Evolutionary conservation across 768 basidiomycete species (phyloP).

Genomic region (Tephrocybe rancida): DNA sequence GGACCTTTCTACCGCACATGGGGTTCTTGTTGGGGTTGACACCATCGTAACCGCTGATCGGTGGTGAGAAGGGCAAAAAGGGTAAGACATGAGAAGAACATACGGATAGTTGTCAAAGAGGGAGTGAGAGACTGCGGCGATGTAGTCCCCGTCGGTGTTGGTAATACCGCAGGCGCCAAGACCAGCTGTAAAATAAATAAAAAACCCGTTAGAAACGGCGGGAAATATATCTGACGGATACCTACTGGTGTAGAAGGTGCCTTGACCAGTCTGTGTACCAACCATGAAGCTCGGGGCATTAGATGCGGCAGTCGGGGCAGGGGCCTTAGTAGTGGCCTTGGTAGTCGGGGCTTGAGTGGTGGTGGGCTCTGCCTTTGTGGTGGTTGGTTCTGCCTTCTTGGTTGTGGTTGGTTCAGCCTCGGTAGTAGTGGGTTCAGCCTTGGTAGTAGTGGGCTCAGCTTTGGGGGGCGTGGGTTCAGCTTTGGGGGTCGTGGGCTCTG

Average conservation of each 20-base stretch:
- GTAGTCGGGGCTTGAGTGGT: constrained; percentile 12
- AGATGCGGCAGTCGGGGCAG: constrained; percentile 13
- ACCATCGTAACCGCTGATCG: constrained; percentile 51
- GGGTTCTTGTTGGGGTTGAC: constrained; percentile 78
- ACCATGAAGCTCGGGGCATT: constrained; percentile 42
- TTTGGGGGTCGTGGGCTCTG: constrained; percentile 22
- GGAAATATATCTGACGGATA: constrained; percentile 6
- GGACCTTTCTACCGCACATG: constrained; percentile 57
- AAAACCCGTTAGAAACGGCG: constrained; percentile 1
- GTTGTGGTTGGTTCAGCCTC: constrained; percentile 15
- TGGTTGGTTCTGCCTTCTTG: constrained; percentile 16
- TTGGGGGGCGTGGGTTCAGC: constrained; percentile 20
- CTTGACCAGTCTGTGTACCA: constrained; percentile 55
- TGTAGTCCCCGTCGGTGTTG: constrained; percentile 51
- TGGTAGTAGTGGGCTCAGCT: constrained; percentile 16
- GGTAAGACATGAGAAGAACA: constrained; percentile 23
- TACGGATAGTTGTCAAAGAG: constrained; percentile 67
- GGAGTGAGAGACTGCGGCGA: constrained; percentile 58
- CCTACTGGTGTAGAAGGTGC: constrained; percentile 56
- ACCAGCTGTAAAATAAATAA: constrained; percentile 40
- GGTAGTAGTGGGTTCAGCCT: constrained; percentile 8
- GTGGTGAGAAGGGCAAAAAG: not conserved
- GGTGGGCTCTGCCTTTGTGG: constrained; percentile 13
- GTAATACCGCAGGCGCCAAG: constrained; percentile 66
- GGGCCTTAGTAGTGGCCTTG: not conserved